phyloP scores from a whole-genome alignment of 2,329 filamentous ascomycete genomes.

The Aspergillus fijiensis region DNA sequence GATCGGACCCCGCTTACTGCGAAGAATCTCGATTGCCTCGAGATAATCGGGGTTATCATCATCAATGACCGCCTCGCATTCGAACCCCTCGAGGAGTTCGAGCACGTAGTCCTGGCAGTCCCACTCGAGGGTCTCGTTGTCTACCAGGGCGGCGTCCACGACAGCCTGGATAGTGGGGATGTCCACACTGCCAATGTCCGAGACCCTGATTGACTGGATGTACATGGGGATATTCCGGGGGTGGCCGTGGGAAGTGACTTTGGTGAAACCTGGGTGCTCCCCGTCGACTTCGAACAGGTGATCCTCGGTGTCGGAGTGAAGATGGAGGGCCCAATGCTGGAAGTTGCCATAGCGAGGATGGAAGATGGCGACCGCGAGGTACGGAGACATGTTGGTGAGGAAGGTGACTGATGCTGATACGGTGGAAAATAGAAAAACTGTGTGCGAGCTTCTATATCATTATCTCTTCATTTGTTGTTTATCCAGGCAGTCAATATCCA shows the following conservation, averaged over 20 bases:
- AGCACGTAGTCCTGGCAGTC: constrained; percentile 27
- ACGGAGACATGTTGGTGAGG: neutral
- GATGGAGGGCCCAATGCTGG: constrained; percentile 24
- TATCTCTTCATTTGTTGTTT: no score
- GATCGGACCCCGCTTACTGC: constrained; percentile 13
- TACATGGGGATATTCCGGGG: constrained; percentile 13
- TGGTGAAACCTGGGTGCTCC: constrained; percentile 19
- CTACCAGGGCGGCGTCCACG: constrained; percentile 14
- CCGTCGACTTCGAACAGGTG: constrained; percentile 25
- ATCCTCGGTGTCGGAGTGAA: constrained; percentile 16
- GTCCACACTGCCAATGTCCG: constrained; percentile 12
- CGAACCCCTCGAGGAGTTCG: constrained; percentile 20
- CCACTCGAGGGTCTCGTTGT: constrained; percentile 25
- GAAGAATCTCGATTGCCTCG: constrained; percentile 17
- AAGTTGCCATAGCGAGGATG: constrained; percentile 24
- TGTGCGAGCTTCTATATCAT: no score
- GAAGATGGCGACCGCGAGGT: constrained; percentile 14
- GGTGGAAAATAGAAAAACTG: no score
- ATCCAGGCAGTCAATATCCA: neutral
- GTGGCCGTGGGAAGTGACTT: constrained; percentile 10
- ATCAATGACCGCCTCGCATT: constrained; percentile 19
- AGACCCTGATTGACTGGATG: constrained; percentile 14
- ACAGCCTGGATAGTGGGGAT: constrained; percentile 14
- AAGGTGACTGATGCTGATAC: no score
- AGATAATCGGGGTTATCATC: constrained; percentile 19